Base-by-base conservation (phyloP, 805 yeast genomes). In the Yarrowia sp. region DNA sequence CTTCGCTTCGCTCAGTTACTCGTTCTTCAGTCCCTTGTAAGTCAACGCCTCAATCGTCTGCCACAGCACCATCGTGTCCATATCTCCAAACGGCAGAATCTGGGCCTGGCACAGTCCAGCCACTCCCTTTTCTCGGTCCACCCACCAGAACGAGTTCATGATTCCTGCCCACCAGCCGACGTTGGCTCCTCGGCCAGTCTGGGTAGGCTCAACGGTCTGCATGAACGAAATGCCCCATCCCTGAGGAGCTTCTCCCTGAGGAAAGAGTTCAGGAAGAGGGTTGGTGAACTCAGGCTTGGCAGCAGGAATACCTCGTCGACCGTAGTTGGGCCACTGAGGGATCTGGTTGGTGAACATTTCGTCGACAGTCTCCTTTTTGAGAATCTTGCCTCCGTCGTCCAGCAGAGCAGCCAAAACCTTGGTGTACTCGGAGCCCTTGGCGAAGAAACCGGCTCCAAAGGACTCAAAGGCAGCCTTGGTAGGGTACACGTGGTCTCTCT, bases 141-240 rank as follows among this genome's bases (percentile, higher is more conserved):
- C 72, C 83, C 83, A 82, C 71, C 75, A 82, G 72, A 69, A 80
- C 22, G 78, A 70, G 69, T 80, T 82, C 14, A 79, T 77, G 46
- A 81, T 64, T 0, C 85, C 85, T 22, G 77, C 75, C 85, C 85
- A 82, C 70, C 74, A 77, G 15, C 78, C 74, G 0, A 81, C 72
- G 4, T 78, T 78, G 3, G 72, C 71, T 12, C 80, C 78, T 53
- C 83, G 72, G 0, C 84, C 84, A 2, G 80, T 78, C 8, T 67
- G 69, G n/a, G 48, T 43, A 8, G 75, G 75, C n/a, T 75, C 71
- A 48, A 72, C 73, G 11, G 67, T 63, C 40, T 63, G 67, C 69
- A 74, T 71, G 68, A 76, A 74, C 0, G 80, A 79, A 7, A 75
- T 70, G 1, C 79, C 77, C 80, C 80, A 79, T 5, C 78, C 76